A percentile compares a stretch with the other conserved stretches of the same genome.
phyloP scores from a whole-genome alignment of 2,329 filamentous ascomycete species.

The Fusarium verticillioides region DNA sequence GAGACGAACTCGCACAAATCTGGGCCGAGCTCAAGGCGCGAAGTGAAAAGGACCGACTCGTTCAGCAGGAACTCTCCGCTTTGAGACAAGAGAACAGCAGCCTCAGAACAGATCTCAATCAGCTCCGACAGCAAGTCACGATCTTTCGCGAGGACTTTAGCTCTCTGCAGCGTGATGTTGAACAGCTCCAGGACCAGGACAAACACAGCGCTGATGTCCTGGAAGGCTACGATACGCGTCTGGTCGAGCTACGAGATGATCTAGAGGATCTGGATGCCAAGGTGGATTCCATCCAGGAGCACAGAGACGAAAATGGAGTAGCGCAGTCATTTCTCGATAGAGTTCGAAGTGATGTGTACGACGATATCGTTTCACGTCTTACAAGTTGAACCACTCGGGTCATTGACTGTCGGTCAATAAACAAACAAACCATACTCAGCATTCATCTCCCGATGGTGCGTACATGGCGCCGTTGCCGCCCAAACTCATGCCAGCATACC shows the following conservation, averaged over 20 bases:
- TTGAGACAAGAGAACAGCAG: conserved; percentile 3
- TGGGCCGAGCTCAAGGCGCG: conserved; percentile 15
- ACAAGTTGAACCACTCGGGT: background rate
- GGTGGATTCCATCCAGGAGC: conserved; percentile 21
- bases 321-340: conserved; percentile 11
- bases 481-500: background rate
- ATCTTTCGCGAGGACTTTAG: background rate
- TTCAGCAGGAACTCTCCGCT: conserved; percentile 7
- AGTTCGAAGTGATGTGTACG: conserved; percentile 15
- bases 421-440: background rate
- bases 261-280: conserved; percentile 23
- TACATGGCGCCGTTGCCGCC: too few relatives aligned
- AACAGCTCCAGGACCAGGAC: conserved; percentile 9
- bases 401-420: background rate
- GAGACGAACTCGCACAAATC: background rate
- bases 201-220: conserved; percentile 2
- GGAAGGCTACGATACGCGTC: conserved; percentile 20
- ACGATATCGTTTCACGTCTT: conserved; percentile 11
- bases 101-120: background rate
- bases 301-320: conserved; percentile 17
- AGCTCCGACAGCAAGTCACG: background rate
- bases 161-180: conserved; percentile 1
- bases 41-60: background rate
- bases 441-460: background rate
- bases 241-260: conserved; percentile 11